Percentiles rank a stretch among this genome's conserved stretches.
phyloP scores from a whole-genome alignment of 306 rosid genomes.

The Ochetophila trinervis region DNA sequence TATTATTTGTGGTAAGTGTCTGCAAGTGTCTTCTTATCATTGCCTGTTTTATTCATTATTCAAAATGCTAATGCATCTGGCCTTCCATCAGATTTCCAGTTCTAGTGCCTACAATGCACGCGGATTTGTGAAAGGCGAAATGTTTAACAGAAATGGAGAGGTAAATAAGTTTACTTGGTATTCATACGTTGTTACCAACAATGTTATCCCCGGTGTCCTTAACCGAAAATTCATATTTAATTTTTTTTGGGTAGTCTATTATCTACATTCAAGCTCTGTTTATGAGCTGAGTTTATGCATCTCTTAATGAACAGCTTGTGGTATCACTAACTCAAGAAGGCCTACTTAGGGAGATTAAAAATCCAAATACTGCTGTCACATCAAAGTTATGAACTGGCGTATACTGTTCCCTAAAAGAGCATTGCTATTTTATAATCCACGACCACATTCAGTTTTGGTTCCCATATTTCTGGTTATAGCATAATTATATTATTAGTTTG shows the following conservation, averaged over 20 bases:
- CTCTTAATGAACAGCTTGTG: slow-evolving; percentile 37
- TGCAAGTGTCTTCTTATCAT: slow-evolving; percentile 5
- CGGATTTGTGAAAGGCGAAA: slow-evolving; percentile 61
- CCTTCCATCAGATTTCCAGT: slow-evolving; percentile 46
- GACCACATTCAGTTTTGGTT: too few species aligned
- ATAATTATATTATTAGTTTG: too few species aligned
- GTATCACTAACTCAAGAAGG: slow-evolving; percentile 81
- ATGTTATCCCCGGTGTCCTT: slow-evolving; percentile 4
- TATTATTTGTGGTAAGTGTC: slow-evolving; percentile 66
- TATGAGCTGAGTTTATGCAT: slow-evolving; percentile 16
- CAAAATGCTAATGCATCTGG: slow-evolving; percentile 24
- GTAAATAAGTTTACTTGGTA: slow-evolving; percentile 33
- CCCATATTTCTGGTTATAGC: too few species aligned
- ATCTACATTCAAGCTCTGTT: neutral
- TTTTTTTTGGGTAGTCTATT: neutral
- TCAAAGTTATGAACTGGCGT: slow-evolving; percentile 53
- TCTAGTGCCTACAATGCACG: slow-evolving; percentile 65
- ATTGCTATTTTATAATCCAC: too few species aligned
- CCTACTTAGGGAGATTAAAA: slow-evolving; percentile 41
- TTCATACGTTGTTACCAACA: neutral
- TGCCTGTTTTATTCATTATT: neutral
- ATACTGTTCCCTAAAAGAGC: too few species aligned
- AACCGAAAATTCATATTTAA: neutral
- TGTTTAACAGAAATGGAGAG: slow-evolving; percentile 91
- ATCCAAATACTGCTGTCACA: slow-evolving; percentile 24